Evolutionary conservation across 345 rosid genomes (phyloP).

Genomic region (Populus tremula): DNA sequence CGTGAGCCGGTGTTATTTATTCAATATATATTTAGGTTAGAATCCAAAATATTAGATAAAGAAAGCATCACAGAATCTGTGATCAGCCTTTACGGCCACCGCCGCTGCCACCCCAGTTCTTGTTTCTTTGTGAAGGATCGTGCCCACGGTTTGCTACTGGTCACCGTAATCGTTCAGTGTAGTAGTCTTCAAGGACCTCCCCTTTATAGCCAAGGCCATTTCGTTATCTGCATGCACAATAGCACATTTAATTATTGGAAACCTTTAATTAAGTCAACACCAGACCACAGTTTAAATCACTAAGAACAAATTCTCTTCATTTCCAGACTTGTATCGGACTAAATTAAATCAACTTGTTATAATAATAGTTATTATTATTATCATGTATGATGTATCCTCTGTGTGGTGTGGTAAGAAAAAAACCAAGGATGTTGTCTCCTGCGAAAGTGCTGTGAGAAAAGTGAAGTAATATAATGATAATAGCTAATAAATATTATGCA

Average conservation of each 20-base stretch:
- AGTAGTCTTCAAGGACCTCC: slow-evolving; percentile 48
- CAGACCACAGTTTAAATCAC: background rate
- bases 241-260: background rate
- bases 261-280: background rate
- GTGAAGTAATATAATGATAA: background rate
- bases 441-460: background rate
- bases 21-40: background rate
- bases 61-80: background rate
- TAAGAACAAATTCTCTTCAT: background rate
- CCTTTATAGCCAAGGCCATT: slow-evolving; percentile 19
- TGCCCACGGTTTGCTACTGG: slow-evolving; percentile 57
- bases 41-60: background rate
- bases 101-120: slow-evolving; percentile 12
- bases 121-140: slow-evolving; percentile 42
- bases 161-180: slow-evolving; percentile 47
- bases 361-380: no score
- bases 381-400: background rate
- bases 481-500: background rate
- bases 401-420: background rate
- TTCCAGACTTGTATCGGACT: background rate
- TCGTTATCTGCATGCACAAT: slow-evolving; percentile 21
- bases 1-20: background rate
- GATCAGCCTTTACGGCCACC: slow-evolving; percentile 41
- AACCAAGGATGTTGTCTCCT: background rate
- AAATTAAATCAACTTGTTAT: background rate